Percentiles rank a stretch among this genome's conserved stretches.
phyloP scores from a whole-genome alignment of 495 filamentous ascomycete genomes.

The Aspergillus sclerotiicarbonarius region DNA sequence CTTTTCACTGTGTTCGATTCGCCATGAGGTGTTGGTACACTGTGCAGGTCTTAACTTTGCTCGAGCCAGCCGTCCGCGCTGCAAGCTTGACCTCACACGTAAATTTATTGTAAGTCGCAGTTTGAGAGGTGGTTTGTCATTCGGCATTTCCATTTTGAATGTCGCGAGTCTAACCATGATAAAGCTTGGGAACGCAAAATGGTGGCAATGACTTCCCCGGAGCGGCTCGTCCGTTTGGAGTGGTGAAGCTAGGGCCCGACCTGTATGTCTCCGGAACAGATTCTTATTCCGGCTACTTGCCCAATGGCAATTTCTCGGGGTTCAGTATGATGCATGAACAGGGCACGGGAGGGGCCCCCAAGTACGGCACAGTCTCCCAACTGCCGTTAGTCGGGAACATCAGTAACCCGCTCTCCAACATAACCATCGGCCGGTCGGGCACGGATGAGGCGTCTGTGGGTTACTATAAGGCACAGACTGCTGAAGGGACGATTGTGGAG shows the following conservation, averaged over 20 bases:
- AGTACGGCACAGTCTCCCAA: conserved; percentile 68
- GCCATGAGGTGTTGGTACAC: conserved; percentile 13
- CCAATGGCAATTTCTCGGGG: conserved; percentile 59
- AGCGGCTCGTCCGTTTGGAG: conserved; percentile 61
- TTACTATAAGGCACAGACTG: conserved; percentile 59
- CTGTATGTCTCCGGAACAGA: conserved; percentile 48
- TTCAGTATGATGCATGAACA: conserved; percentile 75
- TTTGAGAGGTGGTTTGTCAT: no score
- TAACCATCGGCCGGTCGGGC: conserved; percentile 47
- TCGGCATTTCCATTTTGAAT: neutral
- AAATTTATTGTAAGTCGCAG: conserved; percentile 32
- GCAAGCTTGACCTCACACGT: conserved; percentile 30
- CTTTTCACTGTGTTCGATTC: neutral
- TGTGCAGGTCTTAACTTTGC: conserved; percentile 9
- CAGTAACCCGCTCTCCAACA: conserved; percentile 56
- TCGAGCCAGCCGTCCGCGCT: conserved; percentile 10
- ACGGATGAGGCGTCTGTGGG: conserved; percentile 59
- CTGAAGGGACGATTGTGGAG: conserved; percentile 56
- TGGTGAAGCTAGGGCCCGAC: conserved; percentile 72
- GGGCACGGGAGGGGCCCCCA: conserved; percentile 72
- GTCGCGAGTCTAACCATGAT: neutral
- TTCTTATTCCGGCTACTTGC: conserved; percentile 63
- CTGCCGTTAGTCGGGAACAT: conserved; percentile 57
- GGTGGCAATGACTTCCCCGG: conserved; percentile 73
- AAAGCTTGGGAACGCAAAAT: conserved; percentile 33